A percentile compares a stretch with the other conserved stretches of the same genome.
phyloP scores from a whole-genome alignment of 2,329 filamentous ascomycete genomes.

The Penicillium decumbens region DNA sequence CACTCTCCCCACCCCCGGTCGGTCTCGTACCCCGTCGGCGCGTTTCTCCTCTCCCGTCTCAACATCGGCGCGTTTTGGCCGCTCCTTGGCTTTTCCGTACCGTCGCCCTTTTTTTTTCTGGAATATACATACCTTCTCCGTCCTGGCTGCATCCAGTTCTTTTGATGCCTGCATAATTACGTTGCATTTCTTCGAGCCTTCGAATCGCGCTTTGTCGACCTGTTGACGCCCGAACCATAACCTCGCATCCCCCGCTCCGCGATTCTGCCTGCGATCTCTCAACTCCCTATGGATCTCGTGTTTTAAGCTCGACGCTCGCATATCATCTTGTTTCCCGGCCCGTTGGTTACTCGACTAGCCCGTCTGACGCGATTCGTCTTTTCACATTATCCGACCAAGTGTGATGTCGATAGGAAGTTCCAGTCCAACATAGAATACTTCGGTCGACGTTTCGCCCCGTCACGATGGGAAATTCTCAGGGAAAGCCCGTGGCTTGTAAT shows the following conservation, averaged over 20 bases:
- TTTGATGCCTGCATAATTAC: slow-evolving; percentile 1
- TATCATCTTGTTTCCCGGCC: neutral
- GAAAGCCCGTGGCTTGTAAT: slow-evolving; percentile 85
- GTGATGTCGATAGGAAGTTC: slow-evolving; percentile 25
- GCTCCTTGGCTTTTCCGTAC: slow-evolving; percentile 13
- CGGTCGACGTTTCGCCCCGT: slow-evolving; percentile 4
- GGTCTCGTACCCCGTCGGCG: neutral
- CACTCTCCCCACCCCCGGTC: neutral
- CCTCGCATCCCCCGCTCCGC: slow-evolving; percentile 17
- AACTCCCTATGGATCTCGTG: slow-evolving; percentile 15
- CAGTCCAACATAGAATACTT: slow-evolving; percentile 18
- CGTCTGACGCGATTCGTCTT: neutral
- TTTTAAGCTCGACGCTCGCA: slow-evolving; percentile 9
- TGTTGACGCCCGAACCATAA: slow-evolving; percentile 4
- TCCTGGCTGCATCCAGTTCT: neutral
- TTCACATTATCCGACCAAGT: slow-evolving; percentile 4
- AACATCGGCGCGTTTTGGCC: slow-evolving; percentile 10
- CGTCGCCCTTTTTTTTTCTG: slow-evolving; percentile 8
- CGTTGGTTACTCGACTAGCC: neutral
- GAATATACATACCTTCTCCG: slow-evolving; percentile 11
- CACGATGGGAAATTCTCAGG: slow-evolving; percentile 87
- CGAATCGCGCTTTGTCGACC: neutral
- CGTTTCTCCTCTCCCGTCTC: neutral
- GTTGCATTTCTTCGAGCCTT: neutral
- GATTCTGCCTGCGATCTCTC: slow-evolving; percentile 13